Percentiles rank a stretch among this genome's conserved stretches.
These are phyloP conservation scores for Micromonas commoda DNA, from an alignment of 139 green algal species.

Conservation along the genomic window DNA sequence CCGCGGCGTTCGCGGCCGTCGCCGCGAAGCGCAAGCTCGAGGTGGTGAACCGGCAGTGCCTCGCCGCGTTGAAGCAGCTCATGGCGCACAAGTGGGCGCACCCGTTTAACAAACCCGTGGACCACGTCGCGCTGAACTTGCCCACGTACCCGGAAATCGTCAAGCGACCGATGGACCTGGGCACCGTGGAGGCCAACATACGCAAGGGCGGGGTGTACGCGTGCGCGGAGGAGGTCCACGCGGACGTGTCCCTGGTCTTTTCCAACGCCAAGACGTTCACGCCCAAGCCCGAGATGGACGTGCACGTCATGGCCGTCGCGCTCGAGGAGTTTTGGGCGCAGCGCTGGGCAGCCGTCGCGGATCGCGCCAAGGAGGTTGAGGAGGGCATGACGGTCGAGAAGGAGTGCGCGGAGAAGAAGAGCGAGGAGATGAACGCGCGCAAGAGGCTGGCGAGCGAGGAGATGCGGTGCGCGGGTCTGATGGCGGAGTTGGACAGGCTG, in stretches of 20 bases:
- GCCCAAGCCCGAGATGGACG: no score
- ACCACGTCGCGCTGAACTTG: conserved; percentile 42
- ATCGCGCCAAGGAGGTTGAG: background rate
- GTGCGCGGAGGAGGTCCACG: conserved; percentile 20
- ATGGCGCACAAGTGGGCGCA: conserved; percentile 29
- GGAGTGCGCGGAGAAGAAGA: conserved; percentile 6
- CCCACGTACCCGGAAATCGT: conserved; percentile 66
- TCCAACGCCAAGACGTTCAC: conserved; percentile 36
- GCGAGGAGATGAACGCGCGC: background rate
- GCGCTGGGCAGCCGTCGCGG: background rate
- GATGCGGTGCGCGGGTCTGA: background rate
- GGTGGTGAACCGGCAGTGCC: conserved; percentile 6
- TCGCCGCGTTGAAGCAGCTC: background rate
- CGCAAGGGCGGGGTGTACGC: conserved; percentile 15
- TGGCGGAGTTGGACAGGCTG: background rate
- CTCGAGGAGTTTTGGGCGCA: background rate
- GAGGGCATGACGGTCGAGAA: background rate
- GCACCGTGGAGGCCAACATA: conserved; percentile 56
- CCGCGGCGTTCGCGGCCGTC: background rate
- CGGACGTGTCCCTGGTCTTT: conserved; percentile 30
- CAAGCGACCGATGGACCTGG: conserved; percentile 72
- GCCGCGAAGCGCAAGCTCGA: conserved; percentile 7
- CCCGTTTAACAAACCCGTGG: conserved; percentile 54
- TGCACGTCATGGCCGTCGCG: conserved; percentile 26
- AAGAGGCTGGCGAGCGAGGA: background rate